A percentile compares a stretch with the other conserved stretches of the same genome.
Conservation (phyloP, 345 rosid species). For the Eucalyptus lansdowneana region DNA sequence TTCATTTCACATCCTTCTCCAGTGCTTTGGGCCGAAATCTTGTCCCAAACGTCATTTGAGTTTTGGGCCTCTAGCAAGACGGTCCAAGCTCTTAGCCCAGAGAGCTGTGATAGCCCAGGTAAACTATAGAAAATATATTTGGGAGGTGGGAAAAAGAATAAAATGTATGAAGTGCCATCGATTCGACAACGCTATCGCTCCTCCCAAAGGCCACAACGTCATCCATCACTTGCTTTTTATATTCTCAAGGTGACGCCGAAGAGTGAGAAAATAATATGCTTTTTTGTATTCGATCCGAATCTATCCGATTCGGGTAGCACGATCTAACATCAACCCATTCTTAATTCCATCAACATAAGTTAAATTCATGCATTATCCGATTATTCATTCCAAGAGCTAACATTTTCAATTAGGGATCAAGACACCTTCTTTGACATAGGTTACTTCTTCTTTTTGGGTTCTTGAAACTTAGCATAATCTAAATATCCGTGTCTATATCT, state of each 20-base stretch:
- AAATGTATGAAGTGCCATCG: background rate
- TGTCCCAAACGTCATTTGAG: background rate
- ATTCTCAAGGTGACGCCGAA: background rate
- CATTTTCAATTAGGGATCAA: background rate
- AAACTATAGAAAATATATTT: background rate
- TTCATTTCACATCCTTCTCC: background rate
- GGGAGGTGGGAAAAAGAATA: background rate
- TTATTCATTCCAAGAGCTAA: background rate
- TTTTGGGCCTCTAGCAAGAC: background rate
- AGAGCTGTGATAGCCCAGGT: background rate
- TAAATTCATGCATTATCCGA: background rate
- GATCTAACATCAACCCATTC: background rate
- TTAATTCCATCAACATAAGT: background rate
- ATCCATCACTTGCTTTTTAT: background rate
- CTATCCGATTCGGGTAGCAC: background rate
- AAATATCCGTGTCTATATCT: background rate
- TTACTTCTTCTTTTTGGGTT: background rate
- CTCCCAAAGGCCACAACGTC: background rate
- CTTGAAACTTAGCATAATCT: background rate
- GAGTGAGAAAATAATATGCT: background rate
- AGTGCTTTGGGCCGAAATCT: background rate
- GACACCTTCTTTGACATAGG: background rate
- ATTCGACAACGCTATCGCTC: background rate
- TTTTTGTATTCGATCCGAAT: background rate
- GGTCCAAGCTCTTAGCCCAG: background rate